Base-by-base conservation (phyloP, 2,329 filamentous ascomycete species). In the Cladosporium sp. region DNA sequence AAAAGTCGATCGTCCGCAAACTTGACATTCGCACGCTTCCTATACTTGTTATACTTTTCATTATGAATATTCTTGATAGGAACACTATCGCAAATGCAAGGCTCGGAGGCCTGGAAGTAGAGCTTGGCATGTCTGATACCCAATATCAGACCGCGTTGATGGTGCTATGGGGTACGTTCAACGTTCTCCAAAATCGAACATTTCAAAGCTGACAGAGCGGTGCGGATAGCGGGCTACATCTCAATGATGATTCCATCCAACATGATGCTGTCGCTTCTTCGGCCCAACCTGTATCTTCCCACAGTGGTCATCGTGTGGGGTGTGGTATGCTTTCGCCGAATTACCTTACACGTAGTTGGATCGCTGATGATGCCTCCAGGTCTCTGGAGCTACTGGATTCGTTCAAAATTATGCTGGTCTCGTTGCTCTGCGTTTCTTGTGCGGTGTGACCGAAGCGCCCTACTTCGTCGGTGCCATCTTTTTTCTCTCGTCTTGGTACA, bases 61-160 rank as follows among this genome's bases (percentile, higher is more conserved):
- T 51, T 13, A 20, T 68, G 15, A 68, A 68, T 54, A 67, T 66
- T 36, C 60, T 68, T 10, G 66, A 68, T 54, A 61, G 67, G 12
- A 54, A 54, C 24, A 45, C 51, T 5, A 54, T 54, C 51, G 51
- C 51, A 8, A 42, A 44, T 39, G 51, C 51, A 22, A 15, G 51
- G 25, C 51, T 54, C 4, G 40, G 80, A 0, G 76, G 76, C 0
- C 70, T 85, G 0, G 81, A 85, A 58, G 58, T 72, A 17, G 82
- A 84, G 57, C 70, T 85, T 0, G 69, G 69, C 1, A 82, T 85
- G 77, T 71, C 66, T 5, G 80, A 80, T 6, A 83, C 79, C 2
- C 79, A 85, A 47, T 84, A 81, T 64, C 83, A 84, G 61, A 69
- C 82, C 1, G 48, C 48, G 22, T 22, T 51, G 34, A 51, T 51